Percentiles rank a stretch among this genome's conserved stretches.
Conservation (phyloP, 495 filamentous ascomycete species). For the Xylaria scruposa region DNA sequence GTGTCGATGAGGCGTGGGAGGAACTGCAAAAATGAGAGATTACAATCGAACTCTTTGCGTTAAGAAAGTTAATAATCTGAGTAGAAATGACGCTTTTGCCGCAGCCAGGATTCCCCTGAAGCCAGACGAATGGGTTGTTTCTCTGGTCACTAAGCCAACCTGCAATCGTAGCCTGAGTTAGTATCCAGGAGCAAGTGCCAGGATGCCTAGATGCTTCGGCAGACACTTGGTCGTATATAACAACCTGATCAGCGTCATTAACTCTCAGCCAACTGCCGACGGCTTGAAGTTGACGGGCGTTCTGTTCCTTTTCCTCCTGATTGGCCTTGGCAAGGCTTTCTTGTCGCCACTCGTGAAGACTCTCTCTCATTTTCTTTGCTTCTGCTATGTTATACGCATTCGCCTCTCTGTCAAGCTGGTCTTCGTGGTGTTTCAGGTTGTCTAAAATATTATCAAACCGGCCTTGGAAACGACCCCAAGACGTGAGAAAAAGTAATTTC, state of each 20-base stretch:
- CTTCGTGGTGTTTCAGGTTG: constrained; percentile 43
- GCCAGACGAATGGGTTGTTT: constrained; percentile 32
- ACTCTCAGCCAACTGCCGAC: constrained; percentile 41
- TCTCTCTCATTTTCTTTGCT: constrained; percentile 29
- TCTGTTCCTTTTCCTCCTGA: constrained; percentile 31
- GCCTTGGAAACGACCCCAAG: constrained; percentile 50
- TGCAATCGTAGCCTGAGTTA: constrained; percentile 32
- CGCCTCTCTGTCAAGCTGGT: constrained; percentile 47
- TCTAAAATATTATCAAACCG: constrained; percentile 49
- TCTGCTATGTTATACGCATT: constrained; percentile 38
- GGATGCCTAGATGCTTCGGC: constrained; percentile 31
- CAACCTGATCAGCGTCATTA: constrained; percentile 39
- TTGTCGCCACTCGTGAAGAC: constrained; percentile 30
- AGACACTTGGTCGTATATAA: constrained; percentile 33
- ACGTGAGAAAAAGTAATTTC: constrained; percentile 50
- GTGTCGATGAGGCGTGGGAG: constrained; percentile 37
- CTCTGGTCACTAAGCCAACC: constrained; percentile 34
- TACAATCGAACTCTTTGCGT: constrained; percentile 24
- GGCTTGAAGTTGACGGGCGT: constrained; percentile 30
- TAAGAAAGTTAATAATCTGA: constrained; percentile 36
- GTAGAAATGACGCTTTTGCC: constrained; percentile 43
- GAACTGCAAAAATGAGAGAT: constrained; percentile 42
- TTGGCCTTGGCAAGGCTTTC: constrained; percentile 32
- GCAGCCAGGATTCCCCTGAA: constrained; percentile 40
- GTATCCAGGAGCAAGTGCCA: constrained; percentile 41